Base-by-base conservation (phyloP, 2,329 filamentous ascomycete genomes). In the Alternaria burnsii region DNA sequence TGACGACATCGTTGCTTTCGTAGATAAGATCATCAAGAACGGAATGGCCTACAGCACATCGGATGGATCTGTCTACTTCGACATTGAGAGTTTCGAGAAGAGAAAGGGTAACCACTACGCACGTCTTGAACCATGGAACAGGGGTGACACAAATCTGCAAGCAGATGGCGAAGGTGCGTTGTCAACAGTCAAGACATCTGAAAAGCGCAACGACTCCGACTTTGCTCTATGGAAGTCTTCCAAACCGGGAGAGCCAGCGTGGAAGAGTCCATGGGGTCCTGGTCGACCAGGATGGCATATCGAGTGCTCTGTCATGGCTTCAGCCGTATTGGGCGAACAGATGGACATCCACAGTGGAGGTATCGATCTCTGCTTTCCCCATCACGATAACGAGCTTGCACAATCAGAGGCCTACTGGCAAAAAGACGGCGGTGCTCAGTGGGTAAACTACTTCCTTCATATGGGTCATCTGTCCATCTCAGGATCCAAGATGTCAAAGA, bases 261-360 rank as follows among this genome's bases (percentile, higher is more conserved):
- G 94, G 94, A 84, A 88, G 5, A 95, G 91, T 69, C 88, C 89
- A 4, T 98, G 94, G 94, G 93, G 94, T 5, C 85, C 89, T 57
- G 94, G 94, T 5, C 85, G 94, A 44, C 94, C 94, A 1, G 94
- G 94, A 18, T 98, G 94, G 94, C 94, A 97, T 75, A 97, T 97
- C 72, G 94, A 97, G 81, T 97, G 94, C 87, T 94, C 91, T 1
- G 93, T 93, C 16, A 97, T 98, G 94, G 93, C 94, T 0, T 94
- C 91, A 2, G 92, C 94, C 65, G 86, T 93, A n/a, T 82, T 98
- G 1, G 94, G 94, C 5, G 85, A 88, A 28, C 86, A 89, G 62
- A 93, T 98, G 83, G 94, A 98, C 76, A 92, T 97, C 55, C 94
- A 97, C 78, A 96, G 92, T 22, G 94, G 94, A 28, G 94, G 94